These are phyloP conservation scores for Aspergillus unguis DNA, from an alignment of 2,329 filamentous ascomycete genomes.

Conservation along the genomic window DNA sequence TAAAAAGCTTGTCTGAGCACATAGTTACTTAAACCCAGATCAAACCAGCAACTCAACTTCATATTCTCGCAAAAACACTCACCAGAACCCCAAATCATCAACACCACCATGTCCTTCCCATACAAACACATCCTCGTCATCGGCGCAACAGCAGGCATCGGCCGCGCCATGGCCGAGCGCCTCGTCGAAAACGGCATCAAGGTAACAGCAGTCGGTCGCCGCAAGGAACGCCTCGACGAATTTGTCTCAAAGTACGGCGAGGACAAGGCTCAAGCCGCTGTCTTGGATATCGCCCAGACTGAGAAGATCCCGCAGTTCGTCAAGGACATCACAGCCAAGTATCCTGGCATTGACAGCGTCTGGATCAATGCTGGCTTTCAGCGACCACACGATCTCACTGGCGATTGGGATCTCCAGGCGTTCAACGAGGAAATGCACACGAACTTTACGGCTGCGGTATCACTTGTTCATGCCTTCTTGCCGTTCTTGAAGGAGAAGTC, in stretches of 20 bases:
- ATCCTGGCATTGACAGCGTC: constrained; percentile 55
- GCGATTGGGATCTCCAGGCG: constrained; percentile 34
- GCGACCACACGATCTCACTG: constrained; percentile 46
- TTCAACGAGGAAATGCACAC: constrained; percentile 38
- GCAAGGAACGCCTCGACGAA: constrained; percentile 49
- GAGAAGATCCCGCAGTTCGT: constrained; percentile 44
- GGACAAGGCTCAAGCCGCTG: constrained; percentile 40
- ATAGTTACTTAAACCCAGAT: no score
- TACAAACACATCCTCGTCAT: constrained; percentile 57
- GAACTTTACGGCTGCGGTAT: constrained; percentile 2
- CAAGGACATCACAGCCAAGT: constrained; percentile 14
- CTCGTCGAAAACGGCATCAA: constrained; percentile 38
- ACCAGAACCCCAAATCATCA: background rate
- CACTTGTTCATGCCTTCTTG: constrained; percentile 4
- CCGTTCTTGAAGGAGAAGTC: constrained; percentile 31
- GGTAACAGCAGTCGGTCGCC: constrained; percentile 57
- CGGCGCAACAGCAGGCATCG: constrained; percentile 56
- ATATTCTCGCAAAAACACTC: background rate
- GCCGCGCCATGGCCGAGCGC: constrained; percentile 41
- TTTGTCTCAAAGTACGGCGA: constrained; percentile 47
- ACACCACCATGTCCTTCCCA: constrained; percentile 47
- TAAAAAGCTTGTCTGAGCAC: no score
- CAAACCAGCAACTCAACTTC: no score
- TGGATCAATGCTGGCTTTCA: constrained; percentile 49
- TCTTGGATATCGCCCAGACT: constrained; percentile 50